A percentile compares a stretch with the other conserved stretches of the same genome.
Conservation (phyloP, 176 grass and related monocot genomes). For the Paspalum notatum region DNA sequence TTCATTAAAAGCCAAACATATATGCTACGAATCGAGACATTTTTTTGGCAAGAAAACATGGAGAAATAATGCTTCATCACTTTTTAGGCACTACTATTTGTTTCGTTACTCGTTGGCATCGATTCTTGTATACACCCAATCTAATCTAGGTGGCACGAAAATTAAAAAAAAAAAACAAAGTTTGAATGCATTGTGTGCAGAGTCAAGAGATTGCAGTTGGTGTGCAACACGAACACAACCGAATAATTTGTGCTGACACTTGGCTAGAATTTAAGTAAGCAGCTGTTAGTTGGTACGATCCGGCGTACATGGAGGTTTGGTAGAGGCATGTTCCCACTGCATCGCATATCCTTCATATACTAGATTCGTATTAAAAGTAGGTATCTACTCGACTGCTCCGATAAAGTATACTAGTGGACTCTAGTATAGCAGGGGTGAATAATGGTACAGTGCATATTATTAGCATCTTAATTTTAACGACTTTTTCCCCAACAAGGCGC, state of each 20-base stretch:
- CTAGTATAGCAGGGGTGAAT: too few species aligned
- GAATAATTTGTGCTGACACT: not conserved
- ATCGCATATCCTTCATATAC: not conserved
- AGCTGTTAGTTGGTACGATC: not conserved
- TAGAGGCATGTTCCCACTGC: not conserved
- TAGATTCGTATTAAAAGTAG: not conserved
- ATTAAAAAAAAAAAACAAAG: not conserved
- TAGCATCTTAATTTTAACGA: too few species aligned
- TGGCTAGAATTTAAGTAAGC: not conserved
- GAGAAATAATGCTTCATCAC: not conserved
- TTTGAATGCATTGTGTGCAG: not conserved
- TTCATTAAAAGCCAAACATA: not conserved
- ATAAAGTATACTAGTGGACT: not conserved
- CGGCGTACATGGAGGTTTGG: not conserved
- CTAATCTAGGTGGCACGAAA: not conserved
- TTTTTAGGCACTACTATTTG: not conserved
- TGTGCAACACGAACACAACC: not conserved
- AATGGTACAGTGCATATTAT: too few species aligned
- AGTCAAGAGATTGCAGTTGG: conserved; percentile 27
- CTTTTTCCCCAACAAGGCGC: too few species aligned
- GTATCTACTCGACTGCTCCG: not conserved
- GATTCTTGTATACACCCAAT: not conserved
- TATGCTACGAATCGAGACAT: not conserved
- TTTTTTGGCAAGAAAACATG: not conserved
- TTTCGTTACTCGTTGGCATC: not conserved